Evolutionary conservation across 2,329 filamentous ascomycete genomes (phyloP), one percentile per base, ranked within the genome.

Genomic region (Zymoseptoria tritici): DNA sequence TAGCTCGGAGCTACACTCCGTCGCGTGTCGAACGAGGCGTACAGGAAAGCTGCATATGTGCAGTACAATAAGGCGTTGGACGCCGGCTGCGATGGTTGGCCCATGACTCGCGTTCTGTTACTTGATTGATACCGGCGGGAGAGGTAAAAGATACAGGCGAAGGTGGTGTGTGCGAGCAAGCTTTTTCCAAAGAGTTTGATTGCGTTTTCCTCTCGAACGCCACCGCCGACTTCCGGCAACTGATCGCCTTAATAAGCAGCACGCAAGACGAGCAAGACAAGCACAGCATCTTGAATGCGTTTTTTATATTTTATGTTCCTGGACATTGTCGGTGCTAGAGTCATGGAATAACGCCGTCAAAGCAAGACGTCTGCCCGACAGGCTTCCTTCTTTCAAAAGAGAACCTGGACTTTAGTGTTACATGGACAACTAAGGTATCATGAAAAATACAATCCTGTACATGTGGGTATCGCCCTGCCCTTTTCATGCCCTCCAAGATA

Each of bases 51-150:
- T 64, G 82, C 87, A 77, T 91, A 92, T 55, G 88, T 90, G 57
- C 90, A 77, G 72, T 92, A 93, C 72, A 94, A 87, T 72, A 93
- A 80, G 79, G 89, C 89, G 79, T 93, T 91, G 31, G 89, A 92
- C 71, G 89, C 89, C 81, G 83, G 78, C 58, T 80, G 84, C 1
- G 90, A 92, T 60, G 88, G 89, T 66, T 86, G 82, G 20, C 88
- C 88, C 90, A 93, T 94, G 36, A 46, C 36, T 46, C 36, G 36
- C 13, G 36, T 46, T n/a, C 16, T 46, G 16, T n/a, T 4, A 46
- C 36, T 16, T n/a, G 36, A 16, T 46, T 4, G 16, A 46, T 16
- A 46, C 36, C 13, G 4, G 13, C 16, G 36, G 1, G 36, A 13
- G 36, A 46, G 36, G 36, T n/a, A n/a, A 16, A 36, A 16, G 36